These are phyloP conservation scores for barrel medic (Medicago truncatula) DNA, from an alignment of 306 rosid species.

Conservation along the genomic window MtrunA17r5.0-ANR NC_053043.1:39634001-39634500, in stretches of 20 bases:
- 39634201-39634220: slow-evolving; percentile 23
- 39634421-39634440: not conserved
- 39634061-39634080: slow-evolving; percentile 90
- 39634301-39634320: slow-evolving; percentile 30
- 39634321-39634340: slow-evolving; percentile 5
- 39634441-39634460: not conserved
- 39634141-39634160: slow-evolving; percentile 35
- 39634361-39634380: slow-evolving; percentile 2
- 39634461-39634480: not conserved
- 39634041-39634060: slow-evolving; percentile 81
- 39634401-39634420: not conserved
- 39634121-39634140: slow-evolving; percentile 82
- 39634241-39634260: slow-evolving; percentile 17
- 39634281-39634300: slow-evolving; percentile 18
- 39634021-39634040: slow-evolving; percentile 70
- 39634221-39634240: not conserved
- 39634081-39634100: slow-evolving; percentile 64
- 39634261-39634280: slow-evolving; percentile 21
- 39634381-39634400: slow-evolving; percentile 9
- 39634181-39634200: slow-evolving; percentile 36
- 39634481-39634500: not conserved
- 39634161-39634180: slow-evolving; percentile 20
- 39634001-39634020: slow-evolving; percentile 42
- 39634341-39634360: slow-evolving; percentile 20
- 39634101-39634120: slow-evolving; percentile 84